A percentile compares a stretch with the other conserved stretches of the same genome.
phyloP scores from a whole-genome alignment of 2,329 filamentous ascomycete species.

The Chaetoscypha palmicola region DNA sequence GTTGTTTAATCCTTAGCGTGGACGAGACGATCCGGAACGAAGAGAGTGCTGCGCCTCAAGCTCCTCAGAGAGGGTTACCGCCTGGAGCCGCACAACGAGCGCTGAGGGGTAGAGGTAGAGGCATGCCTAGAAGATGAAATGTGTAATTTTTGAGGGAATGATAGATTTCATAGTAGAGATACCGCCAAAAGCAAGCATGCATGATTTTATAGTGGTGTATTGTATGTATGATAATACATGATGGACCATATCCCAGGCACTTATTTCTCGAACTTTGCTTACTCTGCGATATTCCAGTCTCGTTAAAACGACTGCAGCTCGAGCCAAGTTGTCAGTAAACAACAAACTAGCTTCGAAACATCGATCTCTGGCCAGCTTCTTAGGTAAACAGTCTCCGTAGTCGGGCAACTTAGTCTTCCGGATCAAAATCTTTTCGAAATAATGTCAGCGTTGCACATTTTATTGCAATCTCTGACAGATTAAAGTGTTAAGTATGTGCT shows the following conservation, averaged over 20 bases:
- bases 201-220: background rate
- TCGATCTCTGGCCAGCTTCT: too few species aligned
- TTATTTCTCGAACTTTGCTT: too few species aligned
- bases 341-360: too few species aligned
- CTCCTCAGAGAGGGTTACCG: constrained; percentile 65
- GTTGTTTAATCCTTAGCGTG: constrained; percentile 89
- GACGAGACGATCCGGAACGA: constrained; percentile 99
- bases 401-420: too few species aligned
- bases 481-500: too few species aligned
- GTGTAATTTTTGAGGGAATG: background rate
- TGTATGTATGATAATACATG: constrained; percentile 8
- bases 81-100: constrained; percentile 84
- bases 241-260: too few species aligned
- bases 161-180: background rate
- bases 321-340: too few species aligned
- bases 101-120: constrained; percentile 72
- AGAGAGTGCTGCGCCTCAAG: constrained; percentile 80
- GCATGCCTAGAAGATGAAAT: constrained; percentile 63
- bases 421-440: too few species aligned
- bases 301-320: too few species aligned
- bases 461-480: too few species aligned
- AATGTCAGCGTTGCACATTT: too few species aligned
- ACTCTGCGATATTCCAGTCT: background rate
- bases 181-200: constrained; percentile 1
- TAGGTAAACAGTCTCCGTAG: too few species aligned